Percentiles rank a stretch among this genome's conserved stretches.
These are phyloP conservation scores for Dionaea muscipula DNA, from an alignment of 179 eudicot species.

Conservation along the genomic window DNA sequence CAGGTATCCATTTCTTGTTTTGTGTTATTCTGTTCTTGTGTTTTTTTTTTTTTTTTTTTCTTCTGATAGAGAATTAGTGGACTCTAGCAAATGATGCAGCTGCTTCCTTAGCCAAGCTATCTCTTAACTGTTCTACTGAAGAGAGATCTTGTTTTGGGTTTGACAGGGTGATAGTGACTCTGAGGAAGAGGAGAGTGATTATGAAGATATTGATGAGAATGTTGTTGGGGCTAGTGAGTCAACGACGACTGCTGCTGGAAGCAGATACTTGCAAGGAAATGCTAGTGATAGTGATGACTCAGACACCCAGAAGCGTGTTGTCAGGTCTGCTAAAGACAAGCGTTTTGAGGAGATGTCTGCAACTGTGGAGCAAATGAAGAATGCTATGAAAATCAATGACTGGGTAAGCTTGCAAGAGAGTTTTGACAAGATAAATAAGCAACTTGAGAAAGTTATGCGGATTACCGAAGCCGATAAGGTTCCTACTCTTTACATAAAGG, in stretches of 20 bases:
- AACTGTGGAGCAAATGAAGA: slow-evolving; percentile 80
- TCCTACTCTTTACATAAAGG: slow-evolving; percentile 54
- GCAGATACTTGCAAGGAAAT: slow-evolving; percentile 22
- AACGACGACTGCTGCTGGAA: slow-evolving; percentile 15
- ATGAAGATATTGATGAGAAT: slow-evolving; percentile 14
- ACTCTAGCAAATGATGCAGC: background rate
- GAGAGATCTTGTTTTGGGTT: background rate
- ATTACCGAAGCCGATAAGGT: slow-evolving; percentile 48
- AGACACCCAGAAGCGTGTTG: slow-evolving; percentile 49
- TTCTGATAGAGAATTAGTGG: background rate
- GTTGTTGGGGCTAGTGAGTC: slow-evolving; percentile 4
- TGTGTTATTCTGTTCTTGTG: background rate
- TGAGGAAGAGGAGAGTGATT: slow-evolving; percentile 40
- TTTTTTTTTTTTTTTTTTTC: background rate
- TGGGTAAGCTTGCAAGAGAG: slow-evolving; percentile 76
- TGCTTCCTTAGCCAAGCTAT: background rate
- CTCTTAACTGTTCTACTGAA: background rate
- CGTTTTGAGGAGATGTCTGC: slow-evolving; percentile 68
- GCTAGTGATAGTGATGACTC: slow-evolving; percentile 52
- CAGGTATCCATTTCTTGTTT: slow-evolving; percentile 19
- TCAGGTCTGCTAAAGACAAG: slow-evolving; percentile 61
- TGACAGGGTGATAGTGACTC: slow-evolving; percentile 52
- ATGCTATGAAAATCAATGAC: slow-evolving; percentile 80
- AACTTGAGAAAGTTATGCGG: slow-evolving; percentile 74
- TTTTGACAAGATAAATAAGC: slow-evolving; percentile 79